Evolutionary conservation across 306 rosid species (phyloP).

Genomic region (Ormosia semicastrata): DNA sequence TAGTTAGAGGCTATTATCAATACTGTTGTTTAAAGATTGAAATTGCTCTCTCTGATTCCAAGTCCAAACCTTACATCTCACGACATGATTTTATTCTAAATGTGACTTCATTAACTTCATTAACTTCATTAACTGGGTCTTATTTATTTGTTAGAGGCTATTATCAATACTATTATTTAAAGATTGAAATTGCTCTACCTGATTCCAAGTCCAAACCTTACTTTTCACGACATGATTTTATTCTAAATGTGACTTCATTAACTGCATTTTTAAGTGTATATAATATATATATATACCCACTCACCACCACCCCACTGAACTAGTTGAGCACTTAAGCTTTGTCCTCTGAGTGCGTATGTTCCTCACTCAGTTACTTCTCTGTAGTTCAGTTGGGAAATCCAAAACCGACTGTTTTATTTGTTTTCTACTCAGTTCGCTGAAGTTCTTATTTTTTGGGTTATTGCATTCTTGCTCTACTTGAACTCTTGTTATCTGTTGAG

Average conservation of each 20-base stretch:
- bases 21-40: too few species aligned
- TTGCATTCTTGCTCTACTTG: background rate
- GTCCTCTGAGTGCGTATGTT: background rate
- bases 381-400: background rate
- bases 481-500: background rate
- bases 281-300: background rate
- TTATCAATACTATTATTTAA: too few species aligned
- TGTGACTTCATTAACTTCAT: too few species aligned
- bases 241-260: background rate
- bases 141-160: too few species aligned
- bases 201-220: too few species aligned
- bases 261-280: background rate
- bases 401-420: background rate
- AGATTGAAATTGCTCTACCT: too few species aligned
- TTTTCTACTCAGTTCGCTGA: background rate
- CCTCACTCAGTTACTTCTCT: background rate
- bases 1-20: too few species aligned
- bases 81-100: too few species aligned
- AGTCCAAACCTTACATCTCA: too few species aligned
- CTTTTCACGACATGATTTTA: background rate
- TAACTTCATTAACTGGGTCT: too few species aligned
- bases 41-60: too few species aligned
- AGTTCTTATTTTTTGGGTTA: background rate
- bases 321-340: background rate
- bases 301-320: background rate